Evolutionary conservation across 164 flowering plant species (phyloP).

Genomic region (Magnolia sinica): DNA sequence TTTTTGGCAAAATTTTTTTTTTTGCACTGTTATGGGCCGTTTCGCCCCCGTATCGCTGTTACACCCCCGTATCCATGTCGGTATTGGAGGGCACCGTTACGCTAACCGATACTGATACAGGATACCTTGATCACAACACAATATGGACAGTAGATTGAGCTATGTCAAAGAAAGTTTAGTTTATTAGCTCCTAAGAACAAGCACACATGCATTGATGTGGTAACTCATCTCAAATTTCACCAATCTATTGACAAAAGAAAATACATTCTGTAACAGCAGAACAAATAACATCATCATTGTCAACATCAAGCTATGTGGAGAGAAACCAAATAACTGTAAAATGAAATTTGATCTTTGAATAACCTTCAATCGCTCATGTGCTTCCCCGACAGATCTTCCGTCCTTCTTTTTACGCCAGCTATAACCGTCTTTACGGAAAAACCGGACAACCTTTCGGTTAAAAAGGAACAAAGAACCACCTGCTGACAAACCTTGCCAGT

Average conservation of each 20-base stretch:
- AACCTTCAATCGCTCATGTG: slow-evolving; percentile 96
- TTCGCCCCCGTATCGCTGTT: too few species aligned
- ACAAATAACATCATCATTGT: background rate
- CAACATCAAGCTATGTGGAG: background rate
- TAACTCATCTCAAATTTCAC: background rate
- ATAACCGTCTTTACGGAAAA: slow-evolving; percentile 89
- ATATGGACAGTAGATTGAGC: too few species aligned
- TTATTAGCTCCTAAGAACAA: background rate
- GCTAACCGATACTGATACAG: too few species aligned
- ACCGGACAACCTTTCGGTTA: slow-evolving; percentile 77
- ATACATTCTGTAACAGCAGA: background rate
- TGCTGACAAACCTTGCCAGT: slow-evolving; percentile 23
- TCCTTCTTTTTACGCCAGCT: slow-evolving; percentile 89
- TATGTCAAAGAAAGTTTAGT: background rate
- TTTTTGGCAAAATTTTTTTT: too few species aligned
- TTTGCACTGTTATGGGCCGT: too few species aligned
- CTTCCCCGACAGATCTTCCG: slow-evolving; percentile 88
- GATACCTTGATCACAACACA: too few species aligned
- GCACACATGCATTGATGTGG: background rate
- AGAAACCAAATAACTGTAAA: background rate
- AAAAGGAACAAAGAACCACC: slow-evolving; percentile 94
- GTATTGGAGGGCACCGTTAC: too few species aligned
- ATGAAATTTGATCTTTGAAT: slow-evolving; percentile 4
- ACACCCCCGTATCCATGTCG: too few species aligned
- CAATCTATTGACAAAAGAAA: background rate